Evolutionary conservation across 1,139 yeast species (phyloP).

Genomic region (Suzukiozyma palmioleophila): DNA sequence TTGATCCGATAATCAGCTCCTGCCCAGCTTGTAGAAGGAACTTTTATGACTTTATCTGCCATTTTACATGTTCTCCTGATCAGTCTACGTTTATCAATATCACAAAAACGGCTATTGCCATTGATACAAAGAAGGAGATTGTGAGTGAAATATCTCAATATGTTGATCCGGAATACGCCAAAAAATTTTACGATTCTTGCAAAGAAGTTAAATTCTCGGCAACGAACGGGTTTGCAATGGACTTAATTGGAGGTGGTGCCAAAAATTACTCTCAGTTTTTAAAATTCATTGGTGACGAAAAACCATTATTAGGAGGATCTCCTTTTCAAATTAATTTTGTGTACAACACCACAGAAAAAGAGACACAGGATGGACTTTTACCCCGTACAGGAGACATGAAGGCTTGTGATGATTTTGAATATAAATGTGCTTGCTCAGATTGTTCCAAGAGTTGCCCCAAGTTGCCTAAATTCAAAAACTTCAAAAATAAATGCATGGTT

Average conservation of each 20-base stretch:
- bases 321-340: constrained; percentile 88
- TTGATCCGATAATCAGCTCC: constrained; percentile 76
- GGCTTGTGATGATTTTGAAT: constrained; percentile 62
- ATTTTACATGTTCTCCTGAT: constrained; percentile 85
- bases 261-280: constrained; percentile 64
- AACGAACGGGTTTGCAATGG: constrained; percentile 96
- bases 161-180: constrained; percentile 58
- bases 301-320: constrained; percentile 89
- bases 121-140: constrained; percentile 48
- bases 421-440: constrained; percentile 86
- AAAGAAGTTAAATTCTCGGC: constrained; percentile 88
- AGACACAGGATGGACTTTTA: constrained; percentile 17
- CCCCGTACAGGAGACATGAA: constrained; percentile 32
- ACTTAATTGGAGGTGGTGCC: constrained; percentile 95
- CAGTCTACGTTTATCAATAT: constrained; percentile 75
- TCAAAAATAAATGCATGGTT: constrained; percentile 43
- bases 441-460: constrained; percentile 78
- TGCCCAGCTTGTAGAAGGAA: constrained; percentile 94
- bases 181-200: constrained; percentile 73
- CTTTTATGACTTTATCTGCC: constrained; percentile 80
- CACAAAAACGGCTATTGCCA: constrained; percentile 49
- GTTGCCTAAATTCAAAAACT: constrained; percentile 42
- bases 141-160: constrained; percentile 70
- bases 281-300: constrained; percentile 89
- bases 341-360: constrained; percentile 31